Base-by-base conservation (phyloP, 176 grass and related monocot genomes). In the Aegilops umbellulata region DNA sequence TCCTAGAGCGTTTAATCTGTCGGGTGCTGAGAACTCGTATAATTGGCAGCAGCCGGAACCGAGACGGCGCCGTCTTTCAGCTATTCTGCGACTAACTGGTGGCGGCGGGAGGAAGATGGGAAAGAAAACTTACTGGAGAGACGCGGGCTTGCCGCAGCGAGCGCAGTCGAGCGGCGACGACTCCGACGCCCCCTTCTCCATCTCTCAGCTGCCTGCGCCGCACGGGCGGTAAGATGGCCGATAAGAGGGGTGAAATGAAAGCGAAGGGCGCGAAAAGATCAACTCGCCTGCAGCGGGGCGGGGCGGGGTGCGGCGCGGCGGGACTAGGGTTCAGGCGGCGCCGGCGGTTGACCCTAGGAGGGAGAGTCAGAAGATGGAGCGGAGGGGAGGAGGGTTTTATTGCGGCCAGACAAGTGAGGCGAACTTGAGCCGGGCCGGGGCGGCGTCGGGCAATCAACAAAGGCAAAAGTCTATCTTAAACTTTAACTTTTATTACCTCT, bases 91-190 rank as follows among this genome's bases (percentile, higher is more conserved):
- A 46, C 35, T 9, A 31, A 27, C 35, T 60, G 10, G 35, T 16
- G 17, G 13, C 15, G 17, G 20, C 25, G 25, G 53, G 51, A 55
- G 55, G 46, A 42, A 17, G 79, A 25, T 30, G 77, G 32, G 58
- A 30, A 42, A 69, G 47, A 23, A 32, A 46, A 74, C 89, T 61
- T 91, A 98, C 93, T 95, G 96, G 17, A 98, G 90, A 17, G 46
- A 62, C 46, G 93, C 96, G 20, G 96, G 96, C 86, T 98, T 95
- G 78, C 93, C 94, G 74, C 97, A 99, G 79, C 85, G 92, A 85
- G 77, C 90, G 85, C 94, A 99, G 65, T 83, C 74, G 41, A 91
- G 36, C 30, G 87, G 85, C 35, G 88, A 82, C 74, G 74, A 55
- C 73, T 96, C 97, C 17, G 86, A 11, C 44, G 76, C 75, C 29